These are phyloP conservation scores for Populus alba DNA, from an alignment of 345 rosid genomes.

Conservation along the genomic window DNA sequence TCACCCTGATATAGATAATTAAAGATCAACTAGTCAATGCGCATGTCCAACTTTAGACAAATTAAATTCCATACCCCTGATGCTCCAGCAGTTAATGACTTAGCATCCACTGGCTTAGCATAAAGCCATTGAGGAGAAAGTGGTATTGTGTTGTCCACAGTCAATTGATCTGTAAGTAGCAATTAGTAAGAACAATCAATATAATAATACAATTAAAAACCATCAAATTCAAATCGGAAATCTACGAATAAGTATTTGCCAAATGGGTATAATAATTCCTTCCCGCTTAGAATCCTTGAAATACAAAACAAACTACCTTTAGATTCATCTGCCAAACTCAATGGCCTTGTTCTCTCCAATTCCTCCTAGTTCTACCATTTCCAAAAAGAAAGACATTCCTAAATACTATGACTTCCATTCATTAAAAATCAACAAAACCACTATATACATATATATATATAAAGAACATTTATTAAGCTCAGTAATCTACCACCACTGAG, in stretches of 20 bases:
- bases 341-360: conserved; percentile 38
- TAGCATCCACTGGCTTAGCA: conserved; percentile 63
- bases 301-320: conserved; percentile 39
- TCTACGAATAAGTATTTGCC: background rate
- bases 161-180: conserved; percentile 51
- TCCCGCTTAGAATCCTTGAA: background rate
- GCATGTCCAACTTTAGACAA: background rate
- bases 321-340: conserved; percentile 34
- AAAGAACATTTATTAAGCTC: background rate
- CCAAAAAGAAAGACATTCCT: background rate
- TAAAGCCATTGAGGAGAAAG: conserved; percentile 97
- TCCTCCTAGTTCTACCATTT: conserved; percentile 29
- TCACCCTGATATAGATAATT: background rate
- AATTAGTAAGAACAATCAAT: background rate
- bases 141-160: conserved; percentile 77
- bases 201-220: background rate
- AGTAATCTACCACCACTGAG: background rate
- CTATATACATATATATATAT: background rate
- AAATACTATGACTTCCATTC: background rate
- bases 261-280: background rate
- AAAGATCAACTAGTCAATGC: background rate
- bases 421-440: background rate
- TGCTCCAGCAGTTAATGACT: conserved; percentile 33
- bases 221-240: background rate
- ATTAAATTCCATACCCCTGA: background rate